Conservation (phyloP, 768 basidiomycete genomes). For the Amanita inopinata region DNA sequence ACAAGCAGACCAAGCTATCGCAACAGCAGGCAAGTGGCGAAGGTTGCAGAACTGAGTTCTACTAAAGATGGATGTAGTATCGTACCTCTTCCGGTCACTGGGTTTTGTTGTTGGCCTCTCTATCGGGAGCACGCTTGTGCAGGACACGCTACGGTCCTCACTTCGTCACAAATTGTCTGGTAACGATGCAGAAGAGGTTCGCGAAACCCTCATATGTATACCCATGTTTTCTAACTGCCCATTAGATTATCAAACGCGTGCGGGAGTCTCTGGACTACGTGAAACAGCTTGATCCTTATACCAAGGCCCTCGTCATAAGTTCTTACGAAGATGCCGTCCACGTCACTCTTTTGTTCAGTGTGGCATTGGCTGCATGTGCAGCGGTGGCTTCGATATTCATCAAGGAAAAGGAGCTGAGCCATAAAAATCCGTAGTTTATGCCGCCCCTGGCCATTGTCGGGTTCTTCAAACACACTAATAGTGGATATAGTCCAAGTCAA, state of each 20-base stretch:
- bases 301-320: conserved; percentile 24
- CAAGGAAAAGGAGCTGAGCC: conserved; percentile 34
- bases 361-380: conserved; percentile 29
- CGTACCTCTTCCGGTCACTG: conserved; percentile 57
- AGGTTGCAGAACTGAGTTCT: background rate
- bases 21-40: conserved; percentile 41
- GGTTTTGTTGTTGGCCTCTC: conserved; percentile 51
- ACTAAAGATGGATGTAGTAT: conserved; percentile 26
- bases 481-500: no score
- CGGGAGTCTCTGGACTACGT: conserved; percentile 41
- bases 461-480: no score
- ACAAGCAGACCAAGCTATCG: conserved; percentile 50
- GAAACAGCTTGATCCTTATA: conserved; percentile 30
- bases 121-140: conserved; percentile 45
- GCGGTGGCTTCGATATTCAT: conserved; percentile 41
- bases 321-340: conserved; percentile 39
- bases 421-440: conserved; percentile 1
- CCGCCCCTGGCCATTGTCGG: no score
- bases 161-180: conserved; percentile 34
- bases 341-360: conserved; percentile 37
- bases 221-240: background rate
- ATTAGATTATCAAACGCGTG: conserved; percentile 42
- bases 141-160: conserved; percentile 35
- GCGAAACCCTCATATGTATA: conserved; percentile 10
- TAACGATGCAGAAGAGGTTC: conserved; percentile 43